Conservation (phyloP, 768 basidiomycete species). For the Suillus hirtellus region DNA sequence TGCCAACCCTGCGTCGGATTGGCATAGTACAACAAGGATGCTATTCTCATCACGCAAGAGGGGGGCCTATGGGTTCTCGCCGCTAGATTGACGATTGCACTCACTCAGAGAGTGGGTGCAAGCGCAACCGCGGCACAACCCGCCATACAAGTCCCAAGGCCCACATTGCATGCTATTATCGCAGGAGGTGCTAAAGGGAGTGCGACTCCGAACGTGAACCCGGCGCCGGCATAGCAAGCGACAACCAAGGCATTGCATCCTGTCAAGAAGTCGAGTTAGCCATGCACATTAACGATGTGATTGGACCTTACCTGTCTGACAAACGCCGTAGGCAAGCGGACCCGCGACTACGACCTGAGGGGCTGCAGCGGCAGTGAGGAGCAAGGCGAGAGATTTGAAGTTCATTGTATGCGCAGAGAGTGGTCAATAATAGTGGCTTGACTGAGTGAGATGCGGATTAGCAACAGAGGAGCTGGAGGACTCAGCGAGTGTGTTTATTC, state of each 20-base stretch:
- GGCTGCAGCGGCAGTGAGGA: constrained; percentile 15
- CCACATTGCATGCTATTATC: constrained; percentile 25
- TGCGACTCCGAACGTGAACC: constrained; percentile 26
- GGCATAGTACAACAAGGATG: too few relatives aligned
- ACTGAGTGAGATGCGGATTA: too few relatives aligned
- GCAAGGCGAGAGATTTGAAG: constrained; percentile 19
- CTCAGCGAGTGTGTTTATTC: background rate
- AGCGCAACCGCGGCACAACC: constrained; percentile 23
- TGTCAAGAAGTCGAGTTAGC: background rate
- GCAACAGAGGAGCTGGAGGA: too few relatives aligned
- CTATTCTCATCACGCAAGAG: background rate
- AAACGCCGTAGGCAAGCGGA: constrained; percentile 20
- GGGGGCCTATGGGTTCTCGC: background rate
- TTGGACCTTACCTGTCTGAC: constrained; percentile 26
- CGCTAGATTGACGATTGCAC: background rate
- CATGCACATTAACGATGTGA: background rate
- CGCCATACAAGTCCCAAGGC: constrained; percentile 26
- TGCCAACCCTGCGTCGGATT: too few relatives aligned
- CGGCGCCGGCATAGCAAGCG: constrained; percentile 26
- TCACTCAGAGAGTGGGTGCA: constrained; percentile 27
- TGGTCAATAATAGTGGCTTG: background rate
- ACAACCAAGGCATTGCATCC: constrained; percentile 27
- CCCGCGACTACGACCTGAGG: constrained; percentile 21
- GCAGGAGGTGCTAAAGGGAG: constrained; percentile 21
- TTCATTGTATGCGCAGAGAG: constrained; percentile 21